Base-by-base conservation (phyloP, 768 basidiomycete species). In the Mycena kentingensis region DNA sequence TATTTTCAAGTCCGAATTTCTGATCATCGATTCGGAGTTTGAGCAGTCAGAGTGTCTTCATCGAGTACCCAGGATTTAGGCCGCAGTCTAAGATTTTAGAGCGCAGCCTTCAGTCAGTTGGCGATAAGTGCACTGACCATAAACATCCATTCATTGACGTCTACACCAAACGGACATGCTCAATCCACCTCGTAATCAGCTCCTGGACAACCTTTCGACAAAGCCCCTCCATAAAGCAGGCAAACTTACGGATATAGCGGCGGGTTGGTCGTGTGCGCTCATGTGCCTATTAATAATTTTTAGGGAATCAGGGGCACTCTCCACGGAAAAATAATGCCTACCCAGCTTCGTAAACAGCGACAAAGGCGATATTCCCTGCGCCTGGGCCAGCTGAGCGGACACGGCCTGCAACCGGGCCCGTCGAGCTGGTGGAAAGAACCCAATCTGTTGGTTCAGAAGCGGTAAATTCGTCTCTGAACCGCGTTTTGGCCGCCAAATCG, bases 261-360 rank as follows among this genome's bases (percentile, higher is more conserved):
- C 41, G 18, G 41, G 41, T 19, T 27, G 41, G 24, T 42, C 41
- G 41, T 42, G 41, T 27, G 41, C 11, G 18, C 12, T 10, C 41
- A 42, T 42, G 21, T 42, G 41, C 8, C 41, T 42, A 26, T 11
- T 4, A n/a, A n/a, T n/a, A 24, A 26, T 11, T 4, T n/a, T 19
- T 16, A n/a, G n/a, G 34, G 16, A 18, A 25, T 29, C 32, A 34
- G 37, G 34, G 46, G 12, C n/a, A n/a, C n/a, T n/a, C n/a, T n/a
- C n/a, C 11, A 12, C 22, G 41, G 5, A 11, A 22, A 42, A 24
- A 22, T 6, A 7, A 19, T 11, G 37, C 41, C 29, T 71, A 80
- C 57, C 81, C 81, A 29, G 80, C 80, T 26, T 80, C 76, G 55
- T 73, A 68, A 36, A 83, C 69, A 21, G 71, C 64, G 26, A 81